Evolutionary conservation across 768 basidiomycete genomes (phyloP), one percentile per base, ranked within the genome.

Genomic region (Tephrocybe rancida): DNA sequence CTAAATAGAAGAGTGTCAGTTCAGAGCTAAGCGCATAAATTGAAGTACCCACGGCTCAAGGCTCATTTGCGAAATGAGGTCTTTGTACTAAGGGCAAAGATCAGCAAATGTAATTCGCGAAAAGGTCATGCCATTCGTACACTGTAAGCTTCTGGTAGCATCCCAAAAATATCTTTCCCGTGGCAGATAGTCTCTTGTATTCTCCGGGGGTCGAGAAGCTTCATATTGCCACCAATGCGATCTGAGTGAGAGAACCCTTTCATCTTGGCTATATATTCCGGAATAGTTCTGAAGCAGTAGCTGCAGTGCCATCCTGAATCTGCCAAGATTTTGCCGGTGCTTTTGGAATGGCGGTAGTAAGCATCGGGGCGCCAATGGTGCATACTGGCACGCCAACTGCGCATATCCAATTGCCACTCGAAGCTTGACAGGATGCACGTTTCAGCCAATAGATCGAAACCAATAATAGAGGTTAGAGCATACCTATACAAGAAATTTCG

Each of bases 251-350:
- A 84, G 68, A 80, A 86, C 4, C 79, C 82, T 55, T 64, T 67
- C 82, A 85, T 84, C 69, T 85, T 85, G 61, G 77, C 71, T 24
- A 75, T 67, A 57, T 83, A 85, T 63, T 87, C 84, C 7, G 74
- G 66, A 44, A 86, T 71, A 11, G 79, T 77, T 39, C 79, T 72
- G 75, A 86, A 87, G 67, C 85, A 86, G 69, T 81, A 86, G 52
- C 81, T 82, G 69, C 84, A 86, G 60, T 87, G 84, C 84, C 84
- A 87, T 1, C 84, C 85, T n/a, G 83, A 70, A 63, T 87, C 83
- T 19, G 82, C 80, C 30, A 87, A 77, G 8, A 80, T 67, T 32
- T 65, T 62, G 44, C 83, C 73, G 8, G 70, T 70, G 48, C 74
- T 73, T 63, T 79, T 75, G 18, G 77, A 78, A 61, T 82, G 82